Evolutionary conservation across 441 rosid genomes (phyloP).

Genomic region (Flueggea neowawraea): DNA sequence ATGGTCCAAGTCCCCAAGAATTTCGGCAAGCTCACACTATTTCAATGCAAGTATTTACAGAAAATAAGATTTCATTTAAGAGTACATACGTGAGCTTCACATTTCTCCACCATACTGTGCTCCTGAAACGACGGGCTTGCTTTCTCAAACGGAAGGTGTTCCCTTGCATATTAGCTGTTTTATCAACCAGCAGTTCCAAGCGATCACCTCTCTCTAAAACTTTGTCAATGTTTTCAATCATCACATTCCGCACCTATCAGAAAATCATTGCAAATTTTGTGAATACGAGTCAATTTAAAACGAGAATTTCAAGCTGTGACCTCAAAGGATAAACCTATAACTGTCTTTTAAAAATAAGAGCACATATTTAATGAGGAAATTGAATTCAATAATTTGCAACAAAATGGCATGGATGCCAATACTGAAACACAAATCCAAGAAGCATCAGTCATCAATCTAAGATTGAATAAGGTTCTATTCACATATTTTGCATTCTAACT

Average conservation of each 20-base stretch:
- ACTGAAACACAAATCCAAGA: too few relatives aligned
- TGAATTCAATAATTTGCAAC: too few relatives aligned
- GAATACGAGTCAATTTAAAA: not conserved
- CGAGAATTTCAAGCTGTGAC: not conserved
- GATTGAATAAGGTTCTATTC: too few relatives aligned
- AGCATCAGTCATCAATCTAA: too few relatives aligned
- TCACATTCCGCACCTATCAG: constrained; percentile 74
- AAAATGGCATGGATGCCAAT: too few relatives aligned
- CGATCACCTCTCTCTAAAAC: constrained; percentile 95
- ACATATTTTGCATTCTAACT: too few relatives aligned
- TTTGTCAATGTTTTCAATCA: constrained; percentile 95
- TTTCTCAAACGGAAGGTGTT: constrained; percentile 91
- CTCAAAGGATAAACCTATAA: not conserved
- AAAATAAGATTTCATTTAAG: constrained; percentile 6
- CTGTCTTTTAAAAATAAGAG: not conserved
- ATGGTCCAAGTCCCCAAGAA: too few relatives aligned
- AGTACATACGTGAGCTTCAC: constrained; percentile 76
- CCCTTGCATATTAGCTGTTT: constrained; percentile 93
- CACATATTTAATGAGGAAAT: too few relatives aligned
- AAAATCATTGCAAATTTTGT: not conserved
- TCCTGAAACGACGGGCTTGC: constrained; percentile 89
- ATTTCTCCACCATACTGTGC: constrained; percentile 89
- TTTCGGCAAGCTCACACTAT: not conserved
- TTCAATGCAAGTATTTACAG: not conserved
- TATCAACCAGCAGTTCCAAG: constrained; percentile 91